Evolutionary conservation across 2,329 filamentous ascomycete genomes (phyloP), one percentile per base, ranked within the genome.

Genomic region (Fusarium citri): DNA sequence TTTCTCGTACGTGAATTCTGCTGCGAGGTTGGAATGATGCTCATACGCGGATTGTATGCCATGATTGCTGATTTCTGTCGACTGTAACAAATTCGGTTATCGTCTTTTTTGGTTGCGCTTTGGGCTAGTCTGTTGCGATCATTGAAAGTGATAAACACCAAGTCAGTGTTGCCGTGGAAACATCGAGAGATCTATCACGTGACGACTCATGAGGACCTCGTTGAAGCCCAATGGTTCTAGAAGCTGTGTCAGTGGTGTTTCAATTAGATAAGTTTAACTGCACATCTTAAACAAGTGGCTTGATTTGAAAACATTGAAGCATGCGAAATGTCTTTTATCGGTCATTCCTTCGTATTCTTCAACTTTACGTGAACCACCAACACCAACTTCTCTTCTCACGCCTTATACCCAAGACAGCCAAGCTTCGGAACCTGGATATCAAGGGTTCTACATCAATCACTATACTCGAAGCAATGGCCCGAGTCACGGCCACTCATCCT

Each of bases 1-100:
- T 87, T 88, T 74, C 86, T 85, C 61, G 83, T 80, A 57, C 86
- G 86, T 69, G 83, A 83, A 48, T 81, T 80, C 63, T 86, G 83
- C 76, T 86, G 84, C 76, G 81, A 78, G 50, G 81, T 77, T 40
- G 87, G 87, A 59, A 89, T 83, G 75, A 89, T 89, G 76, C 87
- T 89, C 86, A 88, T 87, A 72, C 87, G 81, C 63, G 84, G 81
- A 60, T 89, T 89, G 81, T 85, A 89, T 50, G 87, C 80, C 87
- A 89, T 89, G 11, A 65, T 82, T 64, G 46, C 22, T 43, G 59
- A 37, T 56, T 22, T 69, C 22, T 46, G 45, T 47, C 18, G 42
- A 37, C 8, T 45, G 5, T 23, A 16, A 47, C 45, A n/a, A 31
- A 40, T 37, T 57, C 25, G 49, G 48, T 11, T 41, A 42, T 53